Percentiles rank a stretch among this genome's conserved stretches.
These are phyloP conservation scores for Chrysanthemum makinoi DNA, from an alignment of 129 eudicot species.

Conservation along the genomic window DNA sequence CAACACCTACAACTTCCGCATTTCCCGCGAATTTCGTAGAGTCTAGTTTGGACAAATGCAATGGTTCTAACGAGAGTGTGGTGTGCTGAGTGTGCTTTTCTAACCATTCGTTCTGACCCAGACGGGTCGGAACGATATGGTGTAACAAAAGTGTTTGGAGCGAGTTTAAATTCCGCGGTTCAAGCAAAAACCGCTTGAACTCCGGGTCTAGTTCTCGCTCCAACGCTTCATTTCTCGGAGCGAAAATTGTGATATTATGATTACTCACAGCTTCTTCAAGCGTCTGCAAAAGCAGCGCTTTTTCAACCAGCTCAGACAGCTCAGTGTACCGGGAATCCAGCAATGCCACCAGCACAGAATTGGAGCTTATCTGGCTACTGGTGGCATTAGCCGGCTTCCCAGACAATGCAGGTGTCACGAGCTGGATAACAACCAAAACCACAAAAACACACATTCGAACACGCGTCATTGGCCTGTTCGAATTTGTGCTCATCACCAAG, in stretches of 20 bases:
- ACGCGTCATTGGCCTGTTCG: constrained; percentile 26
- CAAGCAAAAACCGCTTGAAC: constrained; percentile 74
- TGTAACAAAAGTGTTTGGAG: constrained; percentile 68
- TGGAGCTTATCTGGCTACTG: constrained; percentile 38
- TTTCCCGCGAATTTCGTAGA: constrained; percentile 33
- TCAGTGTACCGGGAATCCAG: constrained; percentile 64
- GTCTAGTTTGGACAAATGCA: constrained; percentile 22
- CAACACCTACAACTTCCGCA: constrained; percentile 43
- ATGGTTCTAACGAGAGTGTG: constrained; percentile 37
- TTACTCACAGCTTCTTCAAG: constrained; percentile 56
- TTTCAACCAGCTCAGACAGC: constrained; percentile 82
- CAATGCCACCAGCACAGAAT: constrained; percentile 51
- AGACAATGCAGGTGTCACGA: constrained; percentile 28
- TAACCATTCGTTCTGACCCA: constrained; percentile 56
- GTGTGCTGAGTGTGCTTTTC: constrained; percentile 27
- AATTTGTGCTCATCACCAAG: constrained; percentile 23
- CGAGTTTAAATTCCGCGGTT: constrained; percentile 68
- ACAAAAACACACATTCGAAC: constrained; percentile 17
- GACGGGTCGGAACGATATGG: constrained; percentile 69
- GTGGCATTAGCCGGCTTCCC: constrained; percentile 1
- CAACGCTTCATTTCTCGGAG: constrained; percentile 75
- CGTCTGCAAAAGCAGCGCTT: constrained; percentile 59
- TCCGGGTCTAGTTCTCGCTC: constrained; percentile 77
- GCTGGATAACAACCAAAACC: neutral
- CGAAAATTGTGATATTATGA: constrained; percentile 84